Conservation (phyloP, 2,329 filamentous ascomycete genomes). For the Aspergillus sp. region DNA sequence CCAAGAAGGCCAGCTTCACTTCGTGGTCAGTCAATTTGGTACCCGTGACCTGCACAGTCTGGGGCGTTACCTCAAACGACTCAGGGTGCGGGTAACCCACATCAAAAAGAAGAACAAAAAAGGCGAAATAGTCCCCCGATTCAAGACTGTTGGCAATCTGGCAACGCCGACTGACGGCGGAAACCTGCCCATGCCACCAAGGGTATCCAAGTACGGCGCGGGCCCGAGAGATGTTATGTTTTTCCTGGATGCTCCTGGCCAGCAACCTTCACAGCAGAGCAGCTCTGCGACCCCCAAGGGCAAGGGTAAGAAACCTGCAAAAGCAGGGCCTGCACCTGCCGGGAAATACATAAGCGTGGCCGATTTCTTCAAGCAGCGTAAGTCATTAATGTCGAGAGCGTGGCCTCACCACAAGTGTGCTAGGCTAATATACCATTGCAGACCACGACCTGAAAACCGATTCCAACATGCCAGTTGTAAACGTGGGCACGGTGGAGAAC, state of each 20-base stretch:
- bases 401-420: neutral
- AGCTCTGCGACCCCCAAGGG: slow-evolving; percentile 12
- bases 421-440: slow-evolving; percentile 19
- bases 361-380: slow-evolving; percentile 50
- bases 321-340: slow-evolving; percentile 30
- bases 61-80: slow-evolving; percentile 37
- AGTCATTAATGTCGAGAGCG: slow-evolving; percentile 16
- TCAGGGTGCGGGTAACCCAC: slow-evolving; percentile 45
- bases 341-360: slow-evolving; percentile 52
- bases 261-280: slow-evolving; percentile 11
- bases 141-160: slow-evolving; percentile 50
- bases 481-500: slow-evolving; percentile 58
- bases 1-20: slow-evolving; percentile 37
- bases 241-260: slow-evolving; percentile 41
- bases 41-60: slow-evolving; percentile 22
- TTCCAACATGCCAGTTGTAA: slow-evolving; percentile 59
- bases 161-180: slow-evolving; percentile 43
- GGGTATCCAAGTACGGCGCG: slow-evolving; percentile 40
- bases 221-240: slow-evolving; percentile 57
- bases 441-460: slow-evolving; percentile 39
- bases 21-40: slow-evolving; percentile 33
- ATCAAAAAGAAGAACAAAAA: slow-evolving; percentile 36
- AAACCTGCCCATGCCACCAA: slow-evolving; percentile 33
- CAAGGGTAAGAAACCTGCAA: slow-evolving; percentile 32
- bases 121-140: slow-evolving; percentile 32